Conservation (phyloP, 2,329 filamentous ascomycete species). For the Aureobasidium uvarum region DNA sequence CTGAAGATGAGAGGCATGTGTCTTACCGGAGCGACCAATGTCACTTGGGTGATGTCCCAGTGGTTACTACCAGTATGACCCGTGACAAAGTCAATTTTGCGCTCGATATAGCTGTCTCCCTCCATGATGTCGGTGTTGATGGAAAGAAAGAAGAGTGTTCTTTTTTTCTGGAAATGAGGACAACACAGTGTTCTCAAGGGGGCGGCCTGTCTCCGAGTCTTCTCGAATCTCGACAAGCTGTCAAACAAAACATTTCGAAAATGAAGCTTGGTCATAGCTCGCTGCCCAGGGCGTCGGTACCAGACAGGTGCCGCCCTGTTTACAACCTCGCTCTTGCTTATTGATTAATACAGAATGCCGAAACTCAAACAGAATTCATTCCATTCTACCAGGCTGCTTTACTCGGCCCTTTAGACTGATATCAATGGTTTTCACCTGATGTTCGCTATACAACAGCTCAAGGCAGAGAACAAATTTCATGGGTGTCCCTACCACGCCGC, state of each 20-base stretch:
- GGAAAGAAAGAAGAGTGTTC: background rate
- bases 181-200: slow-evolving; percentile 25
- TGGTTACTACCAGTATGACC: slow-evolving; percentile 81
- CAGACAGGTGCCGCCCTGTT: background rate
- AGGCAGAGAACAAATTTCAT: background rate
- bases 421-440: background rate
- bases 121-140: slow-evolving; percentile 19
- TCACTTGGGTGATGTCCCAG: slow-evolving; percentile 82
- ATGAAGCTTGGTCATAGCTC: slow-evolving; percentile 23
- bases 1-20: slow-evolving; percentile 5
- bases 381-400: background rate
- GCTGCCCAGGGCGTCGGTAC: slow-evolving; percentile 13
- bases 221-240: slow-evolving; percentile 21
- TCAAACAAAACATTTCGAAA: slow-evolving; percentile 25
- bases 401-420: background rate
- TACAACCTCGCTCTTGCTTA: slow-evolving; percentile 1
- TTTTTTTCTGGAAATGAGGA: slow-evolving; percentile 22
- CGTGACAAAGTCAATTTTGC: slow-evolving; percentile 95
- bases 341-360: background rate
- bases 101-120: slow-evolving; percentile 67
- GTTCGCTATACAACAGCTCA: background rate
- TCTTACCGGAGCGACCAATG: slow-evolving; percentile 78
- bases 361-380: background rate
- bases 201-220: slow-evolving; percentile 17
- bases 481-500: background rate